A percentile compares a stretch with the other conserved stretches of the same genome.
phyloP scores from a whole-genome alignment of 371 early-diverging fungal species.

The Mortierella sp. region DNA sequence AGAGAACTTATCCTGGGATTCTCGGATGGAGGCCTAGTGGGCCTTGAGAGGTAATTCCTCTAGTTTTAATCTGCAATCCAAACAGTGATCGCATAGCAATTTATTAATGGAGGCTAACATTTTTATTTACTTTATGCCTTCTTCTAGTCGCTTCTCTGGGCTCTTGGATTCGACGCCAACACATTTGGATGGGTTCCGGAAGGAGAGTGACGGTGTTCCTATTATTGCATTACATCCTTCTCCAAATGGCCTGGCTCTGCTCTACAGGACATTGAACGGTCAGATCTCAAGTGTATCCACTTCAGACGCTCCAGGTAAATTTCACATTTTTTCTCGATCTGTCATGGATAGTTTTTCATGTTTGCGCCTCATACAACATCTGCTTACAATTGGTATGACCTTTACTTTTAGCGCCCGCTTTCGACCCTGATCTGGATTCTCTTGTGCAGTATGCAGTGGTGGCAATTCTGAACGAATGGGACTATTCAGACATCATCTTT shows the following conservation, averaged over 20 bases:
- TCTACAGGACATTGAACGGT: conserved; percentile 20
- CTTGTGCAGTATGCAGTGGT: conserved; percentile 24
- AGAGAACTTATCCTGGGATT: conserved; percentile 43
- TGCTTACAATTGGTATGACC: too few relatives aligned
- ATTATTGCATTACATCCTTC: conserved; percentile 31
- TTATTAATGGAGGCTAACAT: not conserved
- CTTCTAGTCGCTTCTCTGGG: conserved; percentile 23
- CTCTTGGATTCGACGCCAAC: conserved; percentile 24
- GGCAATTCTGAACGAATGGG: conserved; percentile 44
- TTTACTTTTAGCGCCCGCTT: conserved; percentile 4
- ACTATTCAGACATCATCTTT: conserved; percentile 43
- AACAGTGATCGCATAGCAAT: too few relatives aligned
- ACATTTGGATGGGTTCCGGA: conserved; percentile 26
- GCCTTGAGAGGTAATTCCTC: conserved; percentile 34
- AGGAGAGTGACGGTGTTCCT: conserved; percentile 8
- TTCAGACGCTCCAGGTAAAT: conserved; percentile 23
- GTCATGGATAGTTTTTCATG: too few relatives aligned
- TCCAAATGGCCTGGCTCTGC: conserved; percentile 35
- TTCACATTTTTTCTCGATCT: not conserved
- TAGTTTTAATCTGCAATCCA: not conserved
- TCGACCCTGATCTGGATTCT: conserved; percentile 33
- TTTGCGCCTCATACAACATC: too few relatives aligned
- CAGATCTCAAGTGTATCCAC: conserved; percentile 19
- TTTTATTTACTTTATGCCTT: not conserved
- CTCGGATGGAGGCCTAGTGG: conserved; percentile 45